Evolutionary conservation across 2,329 filamentous ascomycete species (phyloP), one percentile per base, ranked within the genome.

Genomic region (Mycosphaerella sp.): DNA sequence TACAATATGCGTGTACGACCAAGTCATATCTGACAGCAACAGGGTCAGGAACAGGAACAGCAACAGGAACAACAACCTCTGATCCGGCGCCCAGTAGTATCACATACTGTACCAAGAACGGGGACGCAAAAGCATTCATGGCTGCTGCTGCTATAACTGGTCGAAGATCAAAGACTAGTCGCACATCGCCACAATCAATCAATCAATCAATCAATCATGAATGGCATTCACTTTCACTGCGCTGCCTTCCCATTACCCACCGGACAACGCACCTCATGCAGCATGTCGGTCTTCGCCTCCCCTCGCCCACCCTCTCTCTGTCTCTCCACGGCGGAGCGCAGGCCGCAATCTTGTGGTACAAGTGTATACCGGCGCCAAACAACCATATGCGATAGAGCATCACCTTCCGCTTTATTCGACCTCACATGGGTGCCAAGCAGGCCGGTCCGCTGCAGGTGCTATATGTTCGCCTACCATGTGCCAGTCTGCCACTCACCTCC

Each of bases 21-120:
- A 13, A 25, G 36, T 42, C 27, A 41, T 45, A 13, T 35, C 40
- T 44, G 50, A 53, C 50, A 53, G n/a, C n/a, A n/a, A n/a, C n/a
- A n/a, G n/a, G 50, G 50, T 52, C 43, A 18, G 41, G 37, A 39
- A 17, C 6, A 48, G 9, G 27, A 46, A 43, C 25, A 17, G 18
- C 28, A 39, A 21, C 50, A 34, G 41, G 44, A 18, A 27, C 44
- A 16, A 30, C 17, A 4, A 9, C 44, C 35, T 46, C 44, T 30
- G 25, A 40, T 46, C 7, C 41, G 36, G 36, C 36, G n/a, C 41
- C 28, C 27, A 16, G 36, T n/a, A 17, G n/a, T 44, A 14, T 16
- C 36, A 5, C 9, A 17, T 16, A 8, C 16, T 16, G 37, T 9
- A 40, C 37, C 37, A 17, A 40, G 37, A 46, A 46, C 43, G n/a